Percentiles rank a stretch among this genome's conserved stretches.
Evolutionary conservation across 1,284 basidiomycete species (phyloP).

Genomic region (Mycosarcoma maydis): DNA sequence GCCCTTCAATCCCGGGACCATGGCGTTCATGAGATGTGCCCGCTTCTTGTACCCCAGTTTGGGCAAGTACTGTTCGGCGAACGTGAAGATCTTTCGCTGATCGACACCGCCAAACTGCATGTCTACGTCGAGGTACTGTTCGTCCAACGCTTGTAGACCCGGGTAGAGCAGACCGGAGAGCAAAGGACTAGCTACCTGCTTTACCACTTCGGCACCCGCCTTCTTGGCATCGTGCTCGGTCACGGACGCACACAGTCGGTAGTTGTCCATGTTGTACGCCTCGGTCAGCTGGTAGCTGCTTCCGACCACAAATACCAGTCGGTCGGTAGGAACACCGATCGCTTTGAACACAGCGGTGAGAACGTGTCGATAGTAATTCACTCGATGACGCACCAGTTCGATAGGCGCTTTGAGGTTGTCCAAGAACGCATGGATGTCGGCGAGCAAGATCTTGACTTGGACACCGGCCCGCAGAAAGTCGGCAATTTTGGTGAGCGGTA

Average conservation of each 20-base stretch:
- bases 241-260: conserved; percentile 86
- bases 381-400: conserved; percentile 88
- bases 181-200: conserved; percentile 91
- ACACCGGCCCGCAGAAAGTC: conserved; percentile 94
- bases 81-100: conserved; percentile 99
- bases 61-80: conserved; percentile 94
- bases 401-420: conserved; percentile 97
- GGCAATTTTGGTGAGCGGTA: conserved; percentile 92
- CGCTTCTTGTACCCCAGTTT: conserved; percentile 92
- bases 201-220: conserved; percentile 99
- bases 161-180: conserved; percentile 94
- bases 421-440: conserved; percentile 96
- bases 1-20: conserved; percentile 94
- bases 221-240: conserved; percentile 97
- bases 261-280: conserved; percentile 95
- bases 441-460: conserved; percentile 88
- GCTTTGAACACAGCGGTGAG: conserved; percentile 85
- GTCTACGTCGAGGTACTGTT: conserved; percentile 93
- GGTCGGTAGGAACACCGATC: conserved; percentile 88
- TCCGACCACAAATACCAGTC: conserved; percentile 79
- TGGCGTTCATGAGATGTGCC: conserved; percentile 96
- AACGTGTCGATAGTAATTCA: conserved; percentile 87
- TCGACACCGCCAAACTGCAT: conserved; percentile 99
- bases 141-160: conserved; percentile 93
- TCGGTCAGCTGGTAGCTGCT: conserved; percentile 89